A percentile compares a stretch with the other conserved stretches of the same genome.
Evolutionary conservation across 768 basidiomycete species (phyloP).

Genomic region (Kwoniella pini): DNA sequence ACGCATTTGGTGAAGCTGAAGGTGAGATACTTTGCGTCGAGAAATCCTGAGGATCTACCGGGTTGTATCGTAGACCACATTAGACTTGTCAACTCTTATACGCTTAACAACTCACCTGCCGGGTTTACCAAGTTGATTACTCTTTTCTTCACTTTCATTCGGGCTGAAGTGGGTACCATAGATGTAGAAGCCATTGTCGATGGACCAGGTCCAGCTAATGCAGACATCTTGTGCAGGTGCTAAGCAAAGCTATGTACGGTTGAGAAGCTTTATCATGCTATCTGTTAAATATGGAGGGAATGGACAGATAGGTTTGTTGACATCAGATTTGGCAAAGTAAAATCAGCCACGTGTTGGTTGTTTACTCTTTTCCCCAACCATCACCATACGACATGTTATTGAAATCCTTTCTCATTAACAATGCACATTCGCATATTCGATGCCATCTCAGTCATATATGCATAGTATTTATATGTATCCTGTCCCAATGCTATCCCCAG

Average conservation of each 20-base stretch:
- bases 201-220: constrained; percentile 31
- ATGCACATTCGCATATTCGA: too few relatives aligned
- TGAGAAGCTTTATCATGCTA: not conserved
- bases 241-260: not conserved
- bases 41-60: constrained; percentile 23
- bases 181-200: constrained; percentile 27
- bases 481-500: too few relatives aligned
- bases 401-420: too few relatives aligned
- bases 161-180: constrained; percentile 26
- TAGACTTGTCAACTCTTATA: not conserved
- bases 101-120: constrained; percentile 29
- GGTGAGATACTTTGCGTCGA: constrained; percentile 21
- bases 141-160: constrained; percentile 27
- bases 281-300: not conserved
- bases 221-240: constrained; percentile 11
- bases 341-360: constrained; percentile 28
- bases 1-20: constrained; percentile 3
- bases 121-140: constrained; percentile 42
- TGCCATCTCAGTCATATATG: too few relatives aligned
- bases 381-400: too few relatives aligned
- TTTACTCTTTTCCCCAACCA: constrained; percentile 11
- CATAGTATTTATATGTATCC: not conserved
- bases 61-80: too few relatives aligned
- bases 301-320: constrained; percentile 5
- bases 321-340: constrained; percentile 9